Percentiles rank a stretch among this genome's conserved stretches.
Evolutionary conservation across 2,329 filamentous ascomycete genomes (phyloP).

Genomic region (Aspergillus pseudotamarii): DNA sequence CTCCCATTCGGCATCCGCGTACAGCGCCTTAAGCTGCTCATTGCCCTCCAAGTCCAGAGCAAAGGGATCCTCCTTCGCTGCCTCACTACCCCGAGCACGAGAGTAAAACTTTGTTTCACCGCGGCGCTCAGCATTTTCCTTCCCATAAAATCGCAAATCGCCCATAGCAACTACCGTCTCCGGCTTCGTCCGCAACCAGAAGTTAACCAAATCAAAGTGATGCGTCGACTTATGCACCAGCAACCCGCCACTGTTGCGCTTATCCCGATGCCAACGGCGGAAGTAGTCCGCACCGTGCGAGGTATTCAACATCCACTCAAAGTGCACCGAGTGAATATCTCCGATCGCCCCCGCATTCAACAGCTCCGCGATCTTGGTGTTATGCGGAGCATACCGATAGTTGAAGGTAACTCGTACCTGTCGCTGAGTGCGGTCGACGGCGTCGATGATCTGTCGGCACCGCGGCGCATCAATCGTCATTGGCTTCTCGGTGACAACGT

Average conservation of each 20-base stretch:
- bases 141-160: slow-evolving; percentile 62
- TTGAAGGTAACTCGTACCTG: slow-evolving; percentile 64
- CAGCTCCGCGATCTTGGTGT: slow-evolving; percentile 61
- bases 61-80: slow-evolving; percentile 59
- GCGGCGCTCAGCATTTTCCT: slow-evolving; percentile 61
- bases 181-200: slow-evolving; percentile 61
- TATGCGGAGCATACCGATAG: slow-evolving; percentile 67
- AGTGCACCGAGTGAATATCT: slow-evolving; percentile 60
- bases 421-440: slow-evolving; percentile 53
- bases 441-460: slow-evolving; percentile 58
- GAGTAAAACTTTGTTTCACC: slow-evolving; percentile 52
- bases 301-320: slow-evolving; percentile 67
- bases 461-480: slow-evolving; percentile 64
- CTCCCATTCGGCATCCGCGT: slow-evolving; percentile 65
- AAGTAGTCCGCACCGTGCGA: slow-evolving; percentile 66
- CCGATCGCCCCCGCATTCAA: slow-evolving; percentile 60
- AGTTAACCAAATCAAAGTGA: slow-evolving; percentile 66
- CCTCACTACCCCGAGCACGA: slow-evolving; percentile 55
- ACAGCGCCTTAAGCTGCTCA: slow-evolving; percentile 59
- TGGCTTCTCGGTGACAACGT: slow-evolving; percentile 66
- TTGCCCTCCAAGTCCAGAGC: slow-evolving; percentile 59
- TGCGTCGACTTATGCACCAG: slow-evolving; percentile 66
- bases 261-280: slow-evolving; percentile 65
- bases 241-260: slow-evolving; percentile 61
- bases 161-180: slow-evolving; percentile 62